Percentiles rank a stretch among this genome's conserved stretches.
phyloP scores from a whole-genome alignment of 2,329 filamentous ascomycete genomes.

The Tolypocladium tropicale region DNA sequence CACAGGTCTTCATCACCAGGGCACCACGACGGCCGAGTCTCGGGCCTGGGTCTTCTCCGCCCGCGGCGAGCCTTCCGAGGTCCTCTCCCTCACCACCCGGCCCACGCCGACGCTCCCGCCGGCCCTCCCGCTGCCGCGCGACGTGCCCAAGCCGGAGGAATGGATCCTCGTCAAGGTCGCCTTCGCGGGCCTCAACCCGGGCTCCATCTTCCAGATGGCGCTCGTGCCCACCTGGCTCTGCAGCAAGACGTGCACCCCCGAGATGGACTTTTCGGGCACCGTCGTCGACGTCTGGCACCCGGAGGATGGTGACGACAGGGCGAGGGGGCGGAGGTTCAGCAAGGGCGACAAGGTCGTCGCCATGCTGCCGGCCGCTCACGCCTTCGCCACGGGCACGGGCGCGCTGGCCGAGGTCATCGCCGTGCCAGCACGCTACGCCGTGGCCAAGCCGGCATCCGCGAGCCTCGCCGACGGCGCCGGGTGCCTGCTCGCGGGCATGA shows the following conservation, averaged over 20 bases:
- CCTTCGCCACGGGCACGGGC: slow-evolving; percentile 24
- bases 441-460: slow-evolving; percentile 18
- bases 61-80: slow-evolving; percentile 15
- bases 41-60: slow-evolving; percentile 17
- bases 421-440: slow-evolving; percentile 21
- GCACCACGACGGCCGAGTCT: not conserved
- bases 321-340: slow-evolving; percentile 11
- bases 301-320: not conserved
- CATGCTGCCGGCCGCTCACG: slow-evolving; percentile 23
- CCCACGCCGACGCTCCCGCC: slow-evolving; percentile 15
- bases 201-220: slow-evolving; percentile 29
- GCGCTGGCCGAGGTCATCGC: slow-evolving; percentile 29
- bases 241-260: slow-evolving; percentile 23
- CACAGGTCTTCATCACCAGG: no score
- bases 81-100: slow-evolving; percentile 13
- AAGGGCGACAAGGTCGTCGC: slow-evolving; percentile 25
- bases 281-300: slow-evolving; percentile 24
- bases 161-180: slow-evolving; percentile 30
- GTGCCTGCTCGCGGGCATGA: slow-evolving; percentile 26
- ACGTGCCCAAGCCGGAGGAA: slow-evolving; percentile 16
- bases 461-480: slow-evolving; percentile 24
- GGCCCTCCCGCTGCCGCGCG: slow-evolving; percentile 15
- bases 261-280: slow-evolving; percentile 32
- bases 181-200: slow-evolving; percentile 34
- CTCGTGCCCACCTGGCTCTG: slow-evolving; percentile 28